Conservation (phyloP, 495 filamentous ascomycete genomes). For the Penicillium chermesinum region DNA sequence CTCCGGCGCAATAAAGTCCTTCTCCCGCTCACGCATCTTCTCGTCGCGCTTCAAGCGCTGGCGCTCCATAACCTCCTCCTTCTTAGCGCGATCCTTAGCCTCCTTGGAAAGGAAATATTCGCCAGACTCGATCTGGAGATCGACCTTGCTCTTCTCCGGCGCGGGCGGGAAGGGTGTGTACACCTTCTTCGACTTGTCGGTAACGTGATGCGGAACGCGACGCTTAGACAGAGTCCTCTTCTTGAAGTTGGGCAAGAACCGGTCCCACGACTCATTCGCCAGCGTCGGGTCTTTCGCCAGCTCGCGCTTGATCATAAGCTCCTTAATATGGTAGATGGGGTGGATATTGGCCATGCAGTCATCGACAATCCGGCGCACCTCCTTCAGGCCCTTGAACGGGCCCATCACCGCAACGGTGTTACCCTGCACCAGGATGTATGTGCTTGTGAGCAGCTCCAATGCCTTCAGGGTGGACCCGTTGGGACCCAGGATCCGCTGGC, state of each 20-base stretch:
- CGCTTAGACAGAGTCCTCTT: slow-evolving; percentile 86
- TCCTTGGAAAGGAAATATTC: slow-evolving; percentile 94
- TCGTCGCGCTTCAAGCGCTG: slow-evolving; percentile 81
- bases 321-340: slow-evolving; percentile 92
- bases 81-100: slow-evolving; percentile 76
- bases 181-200: slow-evolving; percentile 87
- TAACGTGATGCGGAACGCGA: slow-evolving; percentile 74
- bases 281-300: slow-evolving; percentile 92
- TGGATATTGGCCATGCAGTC: slow-evolving; percentile 97
- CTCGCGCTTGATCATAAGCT: slow-evolving; percentile 98
- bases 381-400: slow-evolving; percentile 85
- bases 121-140: slow-evolving; percentile 95
- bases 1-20: slow-evolving; percentile 79
- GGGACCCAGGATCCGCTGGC: slow-evolving; percentile 85
- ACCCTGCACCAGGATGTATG: slow-evolving; percentile 94
- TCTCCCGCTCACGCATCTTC: slow-evolving; percentile 78
- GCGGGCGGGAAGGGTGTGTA: slow-evolving; percentile 79
- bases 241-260: slow-evolving; percentile 97
- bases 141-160: slow-evolving; percentile 93
- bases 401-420: slow-evolving; percentile 95
- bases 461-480: slow-evolving; percentile 86
- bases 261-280: slow-evolving; percentile 84
- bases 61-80: slow-evolving; percentile 73
- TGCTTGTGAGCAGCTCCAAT: slow-evolving; percentile 87
- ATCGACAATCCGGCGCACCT: slow-evolving; percentile 82